Evolutionary conservation across 139 green algal species (phyloP).

Genomic region (Chlorella sp.): DNA sequence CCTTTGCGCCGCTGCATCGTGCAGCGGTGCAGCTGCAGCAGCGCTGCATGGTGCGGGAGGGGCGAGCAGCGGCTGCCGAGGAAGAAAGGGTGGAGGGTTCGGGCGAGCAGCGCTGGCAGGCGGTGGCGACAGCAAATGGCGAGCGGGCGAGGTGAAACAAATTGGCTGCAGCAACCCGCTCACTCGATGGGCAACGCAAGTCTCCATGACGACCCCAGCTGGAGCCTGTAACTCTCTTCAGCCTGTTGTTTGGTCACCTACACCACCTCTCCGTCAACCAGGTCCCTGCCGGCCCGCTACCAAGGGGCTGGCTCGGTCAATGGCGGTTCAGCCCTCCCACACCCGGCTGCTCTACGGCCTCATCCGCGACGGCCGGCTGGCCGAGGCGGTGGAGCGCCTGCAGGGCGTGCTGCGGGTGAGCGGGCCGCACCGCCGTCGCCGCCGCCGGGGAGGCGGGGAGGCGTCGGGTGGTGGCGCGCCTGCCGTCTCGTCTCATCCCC

Average conservation of each 20-base stretch:
- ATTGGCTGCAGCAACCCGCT: background rate
- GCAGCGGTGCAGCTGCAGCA: background rate
- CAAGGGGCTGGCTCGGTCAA: too few relatives aligned
- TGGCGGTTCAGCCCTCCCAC: background rate
- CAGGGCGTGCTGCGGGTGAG: constrained; percentile 27
- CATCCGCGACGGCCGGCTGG: constrained; percentile 15
- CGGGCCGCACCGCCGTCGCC: background rate
- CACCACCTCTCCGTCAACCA: too few relatives aligned
- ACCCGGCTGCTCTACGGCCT: constrained; percentile 2
- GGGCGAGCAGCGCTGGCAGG: background rate
- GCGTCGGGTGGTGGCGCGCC: too few relatives aligned
- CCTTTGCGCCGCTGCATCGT: background rate
- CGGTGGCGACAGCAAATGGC: too few relatives aligned
- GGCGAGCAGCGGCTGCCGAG: background rate
- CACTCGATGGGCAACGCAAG: background rate
- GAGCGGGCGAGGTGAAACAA: background rate
- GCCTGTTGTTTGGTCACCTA: too few relatives aligned
- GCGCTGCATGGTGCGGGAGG: background rate
- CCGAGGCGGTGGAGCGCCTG: background rate
- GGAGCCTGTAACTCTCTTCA: too few relatives aligned
- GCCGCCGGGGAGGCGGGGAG: background rate
- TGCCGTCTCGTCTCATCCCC: too few relatives aligned
- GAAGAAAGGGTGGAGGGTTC: background rate
- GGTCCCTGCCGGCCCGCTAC: too few relatives aligned
- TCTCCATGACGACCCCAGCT: too few relatives aligned